phyloP scores from a whole-genome alignment of 2,329 filamentous ascomycete genomes.

The Neofusicoccum cordaticola region DNA sequence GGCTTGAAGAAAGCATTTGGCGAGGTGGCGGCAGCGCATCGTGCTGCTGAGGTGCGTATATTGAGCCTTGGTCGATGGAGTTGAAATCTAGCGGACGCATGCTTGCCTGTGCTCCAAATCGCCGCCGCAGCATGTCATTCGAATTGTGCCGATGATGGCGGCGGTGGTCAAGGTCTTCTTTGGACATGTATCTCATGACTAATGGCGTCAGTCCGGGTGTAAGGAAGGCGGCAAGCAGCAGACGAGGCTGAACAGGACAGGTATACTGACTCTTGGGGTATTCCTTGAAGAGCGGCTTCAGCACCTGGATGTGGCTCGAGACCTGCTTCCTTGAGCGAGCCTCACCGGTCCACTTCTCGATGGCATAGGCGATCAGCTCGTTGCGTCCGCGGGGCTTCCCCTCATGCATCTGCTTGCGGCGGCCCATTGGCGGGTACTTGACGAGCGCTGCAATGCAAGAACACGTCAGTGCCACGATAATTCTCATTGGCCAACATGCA shows the following conservation, averaged over 20 bases:
- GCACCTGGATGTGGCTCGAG: constrained; percentile 62
- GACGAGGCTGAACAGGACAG: not conserved
- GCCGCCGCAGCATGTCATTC: constrained; percentile 13
- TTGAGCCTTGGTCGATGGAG: constrained; percentile 7
- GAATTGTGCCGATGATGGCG: constrained; percentile 19
- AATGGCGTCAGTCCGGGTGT: constrained; percentile 23
- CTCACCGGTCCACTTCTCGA: constrained; percentile 54
- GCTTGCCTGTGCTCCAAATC: not conserved
- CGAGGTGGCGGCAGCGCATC: constrained; percentile 8
- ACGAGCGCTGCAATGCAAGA: constrained; percentile 41
- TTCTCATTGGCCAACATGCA: not conserved
- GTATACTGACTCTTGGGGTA: constrained; percentile 50
- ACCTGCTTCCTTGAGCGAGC: constrained; percentile 57
- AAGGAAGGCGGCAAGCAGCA: not conserved
- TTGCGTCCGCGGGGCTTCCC: constrained; percentile 59
- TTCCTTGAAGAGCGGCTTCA: constrained; percentile 55
- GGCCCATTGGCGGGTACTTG: constrained; percentile 57
- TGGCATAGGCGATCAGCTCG: constrained; percentile 60
- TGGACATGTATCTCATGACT: constrained; percentile 44
- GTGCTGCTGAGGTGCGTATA: constrained; percentile 5
- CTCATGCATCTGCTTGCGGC: constrained; percentile 48
- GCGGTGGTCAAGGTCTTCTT: constrained; percentile 29
- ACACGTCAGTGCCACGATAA: constrained; percentile 5
- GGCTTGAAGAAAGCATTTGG: constrained; percentile 13
- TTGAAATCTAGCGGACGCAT: constrained; percentile 13